Base-by-base conservation (phyloP, 441 rosid species). In the Macaranga tanarius region DNA sequence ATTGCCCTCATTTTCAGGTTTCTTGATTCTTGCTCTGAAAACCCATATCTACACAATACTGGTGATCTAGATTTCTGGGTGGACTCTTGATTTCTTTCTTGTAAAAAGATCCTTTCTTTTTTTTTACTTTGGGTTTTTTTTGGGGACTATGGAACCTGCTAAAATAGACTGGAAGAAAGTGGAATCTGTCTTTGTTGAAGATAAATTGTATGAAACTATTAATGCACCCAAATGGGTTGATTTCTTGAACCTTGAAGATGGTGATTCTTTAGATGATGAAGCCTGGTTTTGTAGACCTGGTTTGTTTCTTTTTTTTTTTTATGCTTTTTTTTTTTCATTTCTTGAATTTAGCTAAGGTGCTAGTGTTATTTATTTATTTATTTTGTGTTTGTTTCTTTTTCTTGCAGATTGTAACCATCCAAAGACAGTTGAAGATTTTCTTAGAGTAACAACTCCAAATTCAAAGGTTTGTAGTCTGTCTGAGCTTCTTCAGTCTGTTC, bases 221-320 rank as follows among this genome's bases (percentile, higher is more conserved):
- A 79, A 81, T 58, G 97, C 97, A 60, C 99, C 99, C 25, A 87
- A 86, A 76, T 95, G 93, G 93, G 84, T 88, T 67, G 96, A 92
- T 82, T 86, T 95, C 88, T 85, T 80, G 81, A 73, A 85, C 71
- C 72, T 72, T 9, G 77, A 79, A 0, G 73, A 62, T 57, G 74
- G 56, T 50, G 59, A 59, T 48, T 50, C 83, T 70, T 23, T 76
- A 11, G 85, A 84, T 45, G 93, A 83, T 62, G 89, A 82, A 6
- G 83, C 92, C 70, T 91, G 97, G 93, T 95, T 95, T 85, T 95
- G 98, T 82, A 86, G 86, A 79, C 85, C 97, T 66, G 97, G 97
- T 91, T 76, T 38, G 73, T 40, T 9, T 4, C 52, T 9, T 1
- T 3, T 25, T 22, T 17, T n/a, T 22, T 40, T 40, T 2, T 62